Evolutionary conservation across 768 basidiomycete species (phyloP).

Genomic region (Trametes maxima): DNA sequence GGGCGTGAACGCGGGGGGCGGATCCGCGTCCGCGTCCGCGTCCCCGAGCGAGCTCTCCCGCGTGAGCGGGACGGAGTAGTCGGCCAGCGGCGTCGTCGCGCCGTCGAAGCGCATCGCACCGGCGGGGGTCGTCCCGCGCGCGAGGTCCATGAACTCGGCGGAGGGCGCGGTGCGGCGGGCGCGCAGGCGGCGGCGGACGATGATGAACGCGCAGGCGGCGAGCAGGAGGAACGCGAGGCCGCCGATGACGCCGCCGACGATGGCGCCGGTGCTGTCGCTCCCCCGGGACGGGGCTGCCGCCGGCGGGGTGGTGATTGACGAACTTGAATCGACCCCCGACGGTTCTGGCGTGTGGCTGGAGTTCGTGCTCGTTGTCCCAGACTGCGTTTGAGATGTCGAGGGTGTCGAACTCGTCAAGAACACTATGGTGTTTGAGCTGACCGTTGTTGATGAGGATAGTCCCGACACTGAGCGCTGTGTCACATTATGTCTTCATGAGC

Average conservation of each 20-base stretch:
- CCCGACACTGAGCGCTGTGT: too few relatives aligned
- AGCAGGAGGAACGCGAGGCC: slow-evolving; percentile 39
- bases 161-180: slow-evolving; percentile 54
- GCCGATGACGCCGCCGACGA: slow-evolving; percentile 59
- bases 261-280: slow-evolving; percentile 41
- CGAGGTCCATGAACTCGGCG: slow-evolving; percentile 48
- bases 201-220: slow-evolving; percentile 37
- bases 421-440: too few relatives aligned
- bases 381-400: too few relatives aligned
- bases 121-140: slow-evolving; percentile 7
- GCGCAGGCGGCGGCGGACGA: slow-evolving; percentile 46
- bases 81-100: not conserved
- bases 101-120: not conserved
- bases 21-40: not conserved
- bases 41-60: slow-evolving; percentile 17
- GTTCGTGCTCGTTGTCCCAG: too few relatives aligned
- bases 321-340: too few relatives aligned
- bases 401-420: too few relatives aligned
- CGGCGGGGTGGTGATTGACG: not conserved
- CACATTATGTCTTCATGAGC: too few relatives aligned
- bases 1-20: slow-evolving; percentile 29
- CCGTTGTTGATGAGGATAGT: too few relatives aligned
- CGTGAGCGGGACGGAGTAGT: slow-evolving; percentile 3
- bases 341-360: too few relatives aligned
- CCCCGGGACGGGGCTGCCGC: not conserved